Conservation (phyloP, 176 grass and related monocot genomes). For the Pharus latifolius region DNA sequence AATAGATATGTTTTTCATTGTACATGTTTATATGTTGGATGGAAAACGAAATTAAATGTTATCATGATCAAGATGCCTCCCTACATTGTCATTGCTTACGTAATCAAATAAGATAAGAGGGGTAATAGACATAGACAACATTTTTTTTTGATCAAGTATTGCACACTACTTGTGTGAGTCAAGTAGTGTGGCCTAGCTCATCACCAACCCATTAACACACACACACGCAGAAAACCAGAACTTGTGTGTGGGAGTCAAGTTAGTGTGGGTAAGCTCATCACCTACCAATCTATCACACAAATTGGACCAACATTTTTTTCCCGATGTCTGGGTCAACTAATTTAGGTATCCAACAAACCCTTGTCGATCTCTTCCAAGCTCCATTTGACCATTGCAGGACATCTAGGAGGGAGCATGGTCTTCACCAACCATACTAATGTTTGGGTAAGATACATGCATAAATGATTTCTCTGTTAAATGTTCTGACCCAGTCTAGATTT, state of each 20-base stretch:
- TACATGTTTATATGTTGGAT: too few species aligned
- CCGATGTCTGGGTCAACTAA: background rate
- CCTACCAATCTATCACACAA: background rate
- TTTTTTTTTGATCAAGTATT: too few species aligned
- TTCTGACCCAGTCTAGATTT: background rate
- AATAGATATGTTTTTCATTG: too few species aligned
- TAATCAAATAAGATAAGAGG: background rate
- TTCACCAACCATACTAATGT: background rate
- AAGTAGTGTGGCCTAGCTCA: too few species aligned
- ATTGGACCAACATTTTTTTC: background rate
- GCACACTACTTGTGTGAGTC: background rate
- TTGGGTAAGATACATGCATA: background rate
- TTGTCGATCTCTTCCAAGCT: background rate
- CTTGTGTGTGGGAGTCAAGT: too few species aligned
- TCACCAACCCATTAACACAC: too few species aligned
- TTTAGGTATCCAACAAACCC: slow-evolving; percentile 6
- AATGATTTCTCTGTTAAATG: background rate
- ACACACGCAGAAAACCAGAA: too few species aligned
- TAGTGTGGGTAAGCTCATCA: slow-evolving; percentile 4
- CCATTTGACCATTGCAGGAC: background rate
- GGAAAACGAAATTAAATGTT: too few species aligned
- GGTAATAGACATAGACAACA: too few species aligned
- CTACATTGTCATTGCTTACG: background rate
- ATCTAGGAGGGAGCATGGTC: background rate
- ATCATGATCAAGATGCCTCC: too few species aligned